A percentile compares a stretch with the other conserved stretches of the same genome.
These are phyloP conservation scores for Cinnamomum chago DNA, from an alignment of 164 flowering plant species.

Conservation along the genomic window DNA sequence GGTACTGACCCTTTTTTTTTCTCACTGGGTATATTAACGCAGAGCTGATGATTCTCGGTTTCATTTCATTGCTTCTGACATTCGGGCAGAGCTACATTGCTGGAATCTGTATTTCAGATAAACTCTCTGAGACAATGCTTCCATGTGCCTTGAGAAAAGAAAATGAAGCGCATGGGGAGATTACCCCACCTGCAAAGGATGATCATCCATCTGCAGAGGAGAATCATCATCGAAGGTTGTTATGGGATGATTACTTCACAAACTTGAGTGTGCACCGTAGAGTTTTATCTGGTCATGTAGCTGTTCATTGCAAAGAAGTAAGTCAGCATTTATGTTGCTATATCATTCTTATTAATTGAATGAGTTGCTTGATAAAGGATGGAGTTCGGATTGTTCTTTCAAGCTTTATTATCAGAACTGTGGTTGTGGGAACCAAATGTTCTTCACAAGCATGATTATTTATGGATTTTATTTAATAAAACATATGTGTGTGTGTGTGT, in stretches of 20 bases:
- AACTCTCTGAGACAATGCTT: slow-evolving; percentile 40
- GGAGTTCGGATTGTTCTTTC: neutral
- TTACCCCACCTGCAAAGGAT: neutral
- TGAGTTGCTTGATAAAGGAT: neutral
- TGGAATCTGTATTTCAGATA: slow-evolving; percentile 46
- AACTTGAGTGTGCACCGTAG: slow-evolving; percentile 24
- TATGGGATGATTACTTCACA: slow-evolving; percentile 27
- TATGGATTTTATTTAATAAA: neutral
- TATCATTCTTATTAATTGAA: neutral
- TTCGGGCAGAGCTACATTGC: slow-evolving; percentile 45
- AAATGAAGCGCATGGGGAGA: neutral
- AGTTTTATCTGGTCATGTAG: slow-evolving; percentile 26
- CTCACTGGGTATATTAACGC: slow-evolving; percentile 9
- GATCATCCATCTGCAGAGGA: neutral
- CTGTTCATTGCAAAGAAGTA: slow-evolving; percentile 38
- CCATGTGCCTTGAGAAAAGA: slow-evolving; percentile 39
- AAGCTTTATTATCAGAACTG: neutral
- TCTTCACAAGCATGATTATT: neutral
- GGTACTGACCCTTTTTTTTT: neutral
- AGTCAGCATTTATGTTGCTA: slow-evolving; percentile 4
- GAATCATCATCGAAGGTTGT: slow-evolving; percentile 37
- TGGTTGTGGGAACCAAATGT: too few relatives aligned
- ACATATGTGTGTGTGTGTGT: too few relatives aligned
- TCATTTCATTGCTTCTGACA: slow-evolving; percentile 57
- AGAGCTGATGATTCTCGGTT: slow-evolving; percentile 73